Percentiles rank a stretch among this genome's conserved stretches.
These are phyloP conservation scores for Pyrenopolyporus hunteri DNA, from an alignment of 495 filamentous ascomycete species.

Conservation along the genomic window DNA sequence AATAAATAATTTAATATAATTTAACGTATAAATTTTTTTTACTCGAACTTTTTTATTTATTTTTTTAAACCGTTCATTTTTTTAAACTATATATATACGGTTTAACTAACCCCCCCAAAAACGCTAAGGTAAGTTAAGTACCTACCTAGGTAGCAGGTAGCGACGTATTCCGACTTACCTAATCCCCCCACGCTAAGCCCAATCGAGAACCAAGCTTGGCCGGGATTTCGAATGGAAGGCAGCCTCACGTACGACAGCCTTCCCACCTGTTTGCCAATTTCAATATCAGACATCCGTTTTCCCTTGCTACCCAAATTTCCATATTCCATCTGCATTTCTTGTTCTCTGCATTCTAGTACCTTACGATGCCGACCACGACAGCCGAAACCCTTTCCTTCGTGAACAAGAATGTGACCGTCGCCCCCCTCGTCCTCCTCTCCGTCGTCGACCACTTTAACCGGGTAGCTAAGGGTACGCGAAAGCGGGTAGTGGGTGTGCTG, in stretches of 20 bases:
- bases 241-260: constrained; percentile 40
- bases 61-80: no score
- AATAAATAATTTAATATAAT: no score
- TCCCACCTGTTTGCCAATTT: constrained; percentile 19
- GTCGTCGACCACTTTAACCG: constrained; percentile 98
- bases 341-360: constrained; percentile 1
- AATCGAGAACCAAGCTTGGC: constrained; percentile 33
- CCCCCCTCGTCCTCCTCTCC: constrained; percentile 95
- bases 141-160: no score
- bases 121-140: no score
- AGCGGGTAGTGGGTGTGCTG: constrained; percentile 94
- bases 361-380: constrained; percentile 89
- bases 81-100: no score
- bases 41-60: no score
- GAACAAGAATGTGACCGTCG: constrained; percentile 92
- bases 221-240: constrained; percentile 31
- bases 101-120: no score
- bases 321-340: constrained; percentile 3
- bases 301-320: constrained; percentile 17
- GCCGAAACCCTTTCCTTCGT: constrained; percentile 92
- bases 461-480: constrained; percentile 76
- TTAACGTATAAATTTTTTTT: no score
- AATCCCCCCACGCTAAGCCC: constrained; percentile 9
- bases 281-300: constrained; percentile 6
- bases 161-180: no score